These are phyloP conservation scores for Magnaporthiopsis incrustans DNA, from an alignment of 2,329 filamentous ascomycete genomes.

Conservation along the genomic window DNA sequence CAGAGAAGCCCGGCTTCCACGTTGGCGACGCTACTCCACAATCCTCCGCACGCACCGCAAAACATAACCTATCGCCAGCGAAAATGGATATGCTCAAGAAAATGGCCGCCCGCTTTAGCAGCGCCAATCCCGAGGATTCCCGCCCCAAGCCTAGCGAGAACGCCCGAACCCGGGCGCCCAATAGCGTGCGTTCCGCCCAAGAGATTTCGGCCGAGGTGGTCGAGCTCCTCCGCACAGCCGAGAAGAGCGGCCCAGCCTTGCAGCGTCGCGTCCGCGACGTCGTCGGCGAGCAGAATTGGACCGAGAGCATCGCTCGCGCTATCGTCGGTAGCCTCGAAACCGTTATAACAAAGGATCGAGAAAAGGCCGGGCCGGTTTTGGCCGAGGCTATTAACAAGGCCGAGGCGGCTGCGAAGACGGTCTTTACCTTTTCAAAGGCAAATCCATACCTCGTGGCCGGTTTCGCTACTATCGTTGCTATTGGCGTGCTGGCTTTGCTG, in stretches of 20 bases:
- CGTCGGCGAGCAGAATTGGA: slow-evolving; percentile 1
- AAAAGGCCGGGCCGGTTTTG: neutral
- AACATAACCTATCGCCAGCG: neutral
- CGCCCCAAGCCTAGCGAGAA: neutral
- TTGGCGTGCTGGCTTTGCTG: slow-evolving; percentile 1
- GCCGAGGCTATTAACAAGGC: neutral
- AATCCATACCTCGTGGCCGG: neutral
- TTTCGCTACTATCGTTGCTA: slow-evolving; percentile 2
- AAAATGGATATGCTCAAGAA: neutral
- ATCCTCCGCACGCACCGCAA: no score
- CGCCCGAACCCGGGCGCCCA: neutral
- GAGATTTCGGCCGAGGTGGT: neutral
- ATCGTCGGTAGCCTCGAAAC: neutral
- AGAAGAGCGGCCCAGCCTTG: neutral
- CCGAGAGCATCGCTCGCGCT: slow-evolving; percentile 1
- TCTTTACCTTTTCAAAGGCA: neutral
- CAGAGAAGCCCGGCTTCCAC: no score
- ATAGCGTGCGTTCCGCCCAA: neutral
- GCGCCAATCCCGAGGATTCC: neutral
- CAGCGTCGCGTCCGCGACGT: neutral
- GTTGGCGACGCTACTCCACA: no score
- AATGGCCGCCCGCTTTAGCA: neutral
- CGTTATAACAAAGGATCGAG: neutral
- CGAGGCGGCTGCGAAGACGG: neutral
- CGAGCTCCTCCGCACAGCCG: neutral